These are phyloP conservation scores for Meredithiella fracta DNA, from an alignment of 2,329 filamentous ascomycete genomes.

Conservation along the genomic window DNA sequence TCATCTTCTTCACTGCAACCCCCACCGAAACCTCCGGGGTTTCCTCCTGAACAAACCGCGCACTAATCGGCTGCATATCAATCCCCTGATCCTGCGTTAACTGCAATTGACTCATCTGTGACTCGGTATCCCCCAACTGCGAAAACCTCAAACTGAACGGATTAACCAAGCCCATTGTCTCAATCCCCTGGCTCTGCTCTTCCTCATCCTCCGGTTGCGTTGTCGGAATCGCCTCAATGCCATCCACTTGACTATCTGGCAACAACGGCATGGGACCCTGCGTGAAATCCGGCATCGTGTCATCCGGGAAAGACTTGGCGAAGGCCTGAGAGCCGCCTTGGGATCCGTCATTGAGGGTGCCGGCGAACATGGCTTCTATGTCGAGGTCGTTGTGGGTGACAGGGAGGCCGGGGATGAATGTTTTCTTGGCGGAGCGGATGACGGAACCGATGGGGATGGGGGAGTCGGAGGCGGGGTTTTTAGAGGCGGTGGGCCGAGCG, in stretches of 20 bases:
- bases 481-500: conserved; percentile 26
- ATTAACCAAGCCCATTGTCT: conserved; percentile 10
- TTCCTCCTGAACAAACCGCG: conserved; percentile 41
- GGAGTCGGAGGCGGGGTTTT: conserved; percentile 20
- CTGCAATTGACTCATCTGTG: conserved; percentile 11
- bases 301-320: conserved; percentile 16
- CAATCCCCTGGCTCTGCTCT: conserved; percentile 22
- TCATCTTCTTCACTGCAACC: background rate
- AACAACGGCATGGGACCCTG: conserved; percentile 16
- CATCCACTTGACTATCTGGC: conserved; percentile 24
- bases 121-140: conserved; percentile 49
- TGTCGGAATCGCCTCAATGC: conserved; percentile 21
- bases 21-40: conserved; percentile 23
- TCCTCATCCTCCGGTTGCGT: conserved; percentile 24
- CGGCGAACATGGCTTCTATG: conserved; percentile 78
- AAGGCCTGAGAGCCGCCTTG: conserved; percentile 29
- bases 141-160: conserved; percentile 24
- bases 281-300: conserved; percentile 13
- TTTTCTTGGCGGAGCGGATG: conserved; percentile 51
- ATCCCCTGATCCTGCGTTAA: conserved; percentile 69
- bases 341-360: conserved; percentile 51
- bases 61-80: conserved; percentile 53
- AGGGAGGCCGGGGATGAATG: conserved; percentile 52
- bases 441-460: conserved; percentile 43
- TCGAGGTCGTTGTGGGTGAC: conserved; percentile 49